phyloP scores from a whole-genome alignment of 23 red algal species.

The Gracilariopsis chorda region DNA sequence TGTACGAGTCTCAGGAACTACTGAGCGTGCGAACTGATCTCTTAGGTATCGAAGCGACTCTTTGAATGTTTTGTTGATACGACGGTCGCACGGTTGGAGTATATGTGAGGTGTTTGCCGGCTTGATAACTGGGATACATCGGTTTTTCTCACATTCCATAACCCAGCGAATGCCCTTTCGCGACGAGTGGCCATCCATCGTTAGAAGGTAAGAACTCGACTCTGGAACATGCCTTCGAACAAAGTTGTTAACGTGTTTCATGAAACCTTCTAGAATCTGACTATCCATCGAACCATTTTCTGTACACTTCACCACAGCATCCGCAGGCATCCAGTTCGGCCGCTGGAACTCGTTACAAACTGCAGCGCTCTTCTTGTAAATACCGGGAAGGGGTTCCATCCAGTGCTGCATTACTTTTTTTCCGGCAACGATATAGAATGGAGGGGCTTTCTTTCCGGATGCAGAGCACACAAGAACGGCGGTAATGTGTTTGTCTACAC shows the following conservation, averaged over 20 bases:
- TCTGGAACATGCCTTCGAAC: too few species aligned
- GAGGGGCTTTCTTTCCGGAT: not conserved
- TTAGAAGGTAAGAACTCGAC: slow-evolving; percentile 5
- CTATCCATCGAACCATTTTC: too few species aligned
- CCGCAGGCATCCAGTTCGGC: not conserved
- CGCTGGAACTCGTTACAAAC: not conserved
- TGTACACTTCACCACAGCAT: not conserved
- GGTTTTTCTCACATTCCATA: not conserved
- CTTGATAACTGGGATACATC: not conserved
- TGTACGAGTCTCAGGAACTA: too few species aligned
- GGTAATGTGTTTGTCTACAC: not conserved
- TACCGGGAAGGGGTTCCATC: not conserved
- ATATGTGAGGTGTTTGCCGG: slow-evolving; percentile 7
- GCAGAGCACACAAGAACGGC: not conserved
- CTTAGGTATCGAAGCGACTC: not conserved
- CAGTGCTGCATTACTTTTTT: not conserved
- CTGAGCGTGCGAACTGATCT: not conserved
- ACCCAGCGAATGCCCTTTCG: slow-evolving; percentile 24
- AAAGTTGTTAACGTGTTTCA: too few species aligned
- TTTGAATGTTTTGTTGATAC: slow-evolving; percentile 27
- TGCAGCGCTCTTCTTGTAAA: not conserved
- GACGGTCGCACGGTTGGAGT: not conserved
- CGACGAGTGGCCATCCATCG: slow-evolving; percentile 15
- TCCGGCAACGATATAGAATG: slow-evolving; percentile 11
- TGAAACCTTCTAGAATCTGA: too few species aligned